Percentiles rank a stretch among this genome's conserved stretches.
Evolutionary conservation across 2,329 filamentous ascomycete genomes (phyloP).

Genomic region (Thielaviopsis populi): DNA sequence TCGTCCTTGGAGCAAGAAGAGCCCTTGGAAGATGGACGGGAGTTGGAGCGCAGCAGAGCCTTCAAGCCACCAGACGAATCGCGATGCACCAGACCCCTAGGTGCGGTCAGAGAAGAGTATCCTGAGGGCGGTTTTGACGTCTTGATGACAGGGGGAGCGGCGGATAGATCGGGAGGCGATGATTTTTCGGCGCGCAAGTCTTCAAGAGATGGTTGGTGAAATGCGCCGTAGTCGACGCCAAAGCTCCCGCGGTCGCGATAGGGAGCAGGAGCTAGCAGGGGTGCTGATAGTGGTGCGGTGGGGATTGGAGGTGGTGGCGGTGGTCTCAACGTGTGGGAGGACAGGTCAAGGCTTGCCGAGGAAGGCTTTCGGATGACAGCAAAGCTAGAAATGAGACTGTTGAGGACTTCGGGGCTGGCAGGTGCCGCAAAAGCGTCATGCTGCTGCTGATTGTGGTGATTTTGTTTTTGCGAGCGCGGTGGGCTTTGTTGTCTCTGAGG

Average conservation of each 20-base stretch:
- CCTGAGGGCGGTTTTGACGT: constrained; percentile 72
- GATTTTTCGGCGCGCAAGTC: constrained; percentile 28
- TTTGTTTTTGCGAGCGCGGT: background rate
- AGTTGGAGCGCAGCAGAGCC: constrained; percentile 42
- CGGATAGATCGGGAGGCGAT: constrained; percentile 44
- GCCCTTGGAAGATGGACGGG: constrained; percentile 44
- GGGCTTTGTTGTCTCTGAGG: background rate
- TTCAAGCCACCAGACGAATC: constrained; percentile 38
- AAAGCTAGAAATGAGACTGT: constrained; percentile 15
- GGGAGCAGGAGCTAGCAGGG: constrained; percentile 6
- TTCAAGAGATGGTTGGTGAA: constrained; percentile 36
- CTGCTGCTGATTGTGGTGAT: background rate
- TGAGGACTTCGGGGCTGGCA: constrained; percentile 14
- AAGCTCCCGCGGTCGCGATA: constrained; percentile 35
- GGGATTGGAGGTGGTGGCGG: constrained; percentile 10
- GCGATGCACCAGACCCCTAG: constrained; percentile 37
- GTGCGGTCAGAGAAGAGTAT: constrained; percentile 54
- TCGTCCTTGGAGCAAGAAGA: constrained; percentile 43
- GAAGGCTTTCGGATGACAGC: constrained; percentile 15
- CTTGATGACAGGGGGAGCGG: constrained; percentile 56
- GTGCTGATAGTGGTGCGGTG: background rate
- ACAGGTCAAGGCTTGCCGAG: background rate
- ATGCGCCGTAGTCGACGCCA: constrained; percentile 59
- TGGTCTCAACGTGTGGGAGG: constrained; percentile 8
- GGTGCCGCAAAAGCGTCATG: constrained; percentile 6